Evolutionary conservation across 495 filamentous ascomycete genomes (phyloP).

Genomic region (Daldinia childiae): DNA sequence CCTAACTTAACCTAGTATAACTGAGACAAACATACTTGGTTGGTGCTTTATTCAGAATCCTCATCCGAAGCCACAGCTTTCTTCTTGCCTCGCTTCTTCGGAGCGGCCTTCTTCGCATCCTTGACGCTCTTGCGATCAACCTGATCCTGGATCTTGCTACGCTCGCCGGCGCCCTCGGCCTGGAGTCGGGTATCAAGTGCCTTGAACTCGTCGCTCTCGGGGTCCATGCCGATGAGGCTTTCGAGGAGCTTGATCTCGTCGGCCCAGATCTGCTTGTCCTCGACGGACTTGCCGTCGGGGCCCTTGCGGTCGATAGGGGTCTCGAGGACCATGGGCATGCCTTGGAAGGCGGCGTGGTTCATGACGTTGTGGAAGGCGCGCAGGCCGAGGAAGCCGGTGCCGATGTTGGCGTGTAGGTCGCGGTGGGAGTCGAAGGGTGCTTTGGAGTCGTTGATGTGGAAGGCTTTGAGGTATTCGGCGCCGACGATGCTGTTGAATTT

Average conservation of each 20-base stretch:
- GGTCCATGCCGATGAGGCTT: slow-evolving; percentile 82
- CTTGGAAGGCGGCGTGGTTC: slow-evolving; percentile 80
- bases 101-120: slow-evolving; percentile 55
- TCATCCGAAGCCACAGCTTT: slow-evolving; percentile 47
- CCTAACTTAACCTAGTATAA: background rate
- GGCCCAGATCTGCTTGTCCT: slow-evolving; percentile 82
- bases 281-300: slow-evolving; percentile 63
- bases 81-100: slow-evolving; percentile 47
- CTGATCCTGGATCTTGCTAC: slow-evolving; percentile 78
- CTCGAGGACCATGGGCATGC: slow-evolving; percentile 90
- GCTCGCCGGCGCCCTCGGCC: slow-evolving; percentile 72
- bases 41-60: slow-evolving; percentile 48
- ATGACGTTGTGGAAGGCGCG: slow-evolving; percentile 90
- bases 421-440: slow-evolving; percentile 79
- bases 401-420: slow-evolving; percentile 94
- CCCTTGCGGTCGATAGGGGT: slow-evolving; percentile 83
- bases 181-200: slow-evolving; percentile 69
- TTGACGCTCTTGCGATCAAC: slow-evolving; percentile 74
- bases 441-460: slow-evolving; percentile 95
- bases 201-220: slow-evolving; percentile 73
- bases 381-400: slow-evolving; percentile 88
- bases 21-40: background rate
- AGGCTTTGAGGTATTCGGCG: slow-evolving; percentile 77
- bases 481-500: slow-evolving; percentile 86
- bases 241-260: slow-evolving; percentile 90